Conservation (phyloP, 139 green algal genomes). For the Picochlorum sp. region DNA sequence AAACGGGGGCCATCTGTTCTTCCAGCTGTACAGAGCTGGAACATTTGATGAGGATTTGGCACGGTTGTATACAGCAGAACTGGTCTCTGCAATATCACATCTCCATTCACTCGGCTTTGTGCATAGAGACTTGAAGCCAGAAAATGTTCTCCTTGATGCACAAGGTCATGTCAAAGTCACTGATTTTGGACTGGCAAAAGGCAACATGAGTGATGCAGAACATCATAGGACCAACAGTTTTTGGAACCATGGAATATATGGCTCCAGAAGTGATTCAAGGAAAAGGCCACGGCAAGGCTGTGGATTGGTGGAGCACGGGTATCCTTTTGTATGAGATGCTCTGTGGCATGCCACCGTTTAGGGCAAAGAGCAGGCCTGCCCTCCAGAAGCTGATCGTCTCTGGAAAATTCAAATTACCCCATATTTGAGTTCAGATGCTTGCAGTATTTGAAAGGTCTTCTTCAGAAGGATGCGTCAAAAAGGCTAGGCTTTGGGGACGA, state of each 20-base stretch:
- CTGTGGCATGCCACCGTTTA: conserved; percentile 82
- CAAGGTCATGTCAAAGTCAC: conserved; percentile 92
- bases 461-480: conserved; percentile 71
- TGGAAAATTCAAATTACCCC: conserved; percentile 72
- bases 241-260: conserved; percentile 90
- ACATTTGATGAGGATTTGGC: conserved; percentile 81
- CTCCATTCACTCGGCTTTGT: conserved; percentile 79
- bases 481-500: conserved; percentile 67
- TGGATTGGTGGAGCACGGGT: conserved; percentile 96
- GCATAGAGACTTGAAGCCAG: conserved; percentile 69
- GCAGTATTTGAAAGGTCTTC: conserved; percentile 59
- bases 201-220: conserved; percentile 49
- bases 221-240: conserved; percentile 75
- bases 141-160: conserved; percentile 92
- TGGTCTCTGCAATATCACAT: conserved; percentile 85
- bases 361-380: conserved; percentile 66
- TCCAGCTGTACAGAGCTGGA: conserved; percentile 87
- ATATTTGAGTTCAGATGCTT: conserved; percentile 42
- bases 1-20: conserved; percentile 98
- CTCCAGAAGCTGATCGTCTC: conserved; percentile 80
- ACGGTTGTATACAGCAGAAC: conserved; percentile 88
- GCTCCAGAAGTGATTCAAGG: conserved; percentile 80
- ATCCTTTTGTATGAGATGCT: conserved; percentile 98
- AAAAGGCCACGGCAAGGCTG: conserved; percentile 72
- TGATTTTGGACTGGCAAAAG: conserved; percentile 72